Conservation (phyloP, 768 basidiomycete species). For the Chalciporus piperatus region DNA sequence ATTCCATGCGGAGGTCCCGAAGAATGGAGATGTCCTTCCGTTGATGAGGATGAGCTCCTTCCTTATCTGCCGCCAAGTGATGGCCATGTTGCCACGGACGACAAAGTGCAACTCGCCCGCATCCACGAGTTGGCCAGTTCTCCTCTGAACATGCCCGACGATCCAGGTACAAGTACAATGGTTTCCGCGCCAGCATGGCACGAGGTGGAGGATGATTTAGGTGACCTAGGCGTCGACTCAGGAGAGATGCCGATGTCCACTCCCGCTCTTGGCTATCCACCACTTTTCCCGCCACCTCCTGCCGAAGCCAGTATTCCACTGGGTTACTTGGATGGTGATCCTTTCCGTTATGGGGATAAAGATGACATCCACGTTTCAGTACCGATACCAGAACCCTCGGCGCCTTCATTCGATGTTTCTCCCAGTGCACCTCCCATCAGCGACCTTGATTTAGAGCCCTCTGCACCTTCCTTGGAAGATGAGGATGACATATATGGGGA, state of each 20-base stretch:
- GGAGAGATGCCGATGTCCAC: conserved; percentile 6
- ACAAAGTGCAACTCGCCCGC: conserved; percentile 55
- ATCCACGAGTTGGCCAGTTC: conserved; percentile 51
- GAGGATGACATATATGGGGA: conserved; percentile 20
- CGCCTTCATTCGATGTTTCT: conserved; percentile 42
- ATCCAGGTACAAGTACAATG: conserved; percentile 11
- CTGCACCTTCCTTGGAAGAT: conserved; percentile 40
- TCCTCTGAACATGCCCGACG: conserved; percentile 36
- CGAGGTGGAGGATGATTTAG: conserved; percentile 46
- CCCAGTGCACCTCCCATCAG: conserved; percentile 35
- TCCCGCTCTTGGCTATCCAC: conserved; percentile 7
- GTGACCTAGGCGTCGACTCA: conserved; percentile 7
- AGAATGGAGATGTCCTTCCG: conserved; percentile 1
- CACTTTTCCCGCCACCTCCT: conserved; percentile 34
- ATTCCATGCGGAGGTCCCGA: conserved; percentile 15
- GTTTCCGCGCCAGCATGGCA: conserved; percentile 54
- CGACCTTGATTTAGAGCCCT: conserved; percentile 38
- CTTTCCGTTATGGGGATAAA: conserved; percentile 34
- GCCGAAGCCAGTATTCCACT: conserved; percentile 41
- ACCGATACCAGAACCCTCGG: conserved; percentile 39
- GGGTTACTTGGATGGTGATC: conserved; percentile 33
- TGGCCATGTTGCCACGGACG: conserved; percentile 67
- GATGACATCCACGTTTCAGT: conserved; percentile 34
- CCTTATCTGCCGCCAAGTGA: conserved; percentile 33
- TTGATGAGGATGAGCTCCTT: conserved; percentile 17